Percentiles rank a stretch among this genome's conserved stretches.
Evolutionary conservation across 441 rosid genomes (phyloP).

Genomic region (Gossypium gossypioides): DNA sequence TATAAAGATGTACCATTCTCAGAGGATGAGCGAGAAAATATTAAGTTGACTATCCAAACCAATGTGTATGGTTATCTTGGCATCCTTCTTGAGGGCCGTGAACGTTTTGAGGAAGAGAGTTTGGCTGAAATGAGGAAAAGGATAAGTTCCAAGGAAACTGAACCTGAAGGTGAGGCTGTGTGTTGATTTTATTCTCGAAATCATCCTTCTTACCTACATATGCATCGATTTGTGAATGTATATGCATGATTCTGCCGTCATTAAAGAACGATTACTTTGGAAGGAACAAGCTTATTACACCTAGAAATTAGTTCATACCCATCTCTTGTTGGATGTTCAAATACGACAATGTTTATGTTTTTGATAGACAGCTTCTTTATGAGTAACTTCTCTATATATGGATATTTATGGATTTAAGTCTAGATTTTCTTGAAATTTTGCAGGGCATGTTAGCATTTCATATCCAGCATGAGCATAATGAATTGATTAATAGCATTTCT

Average conservation of each 20-base stretch:
- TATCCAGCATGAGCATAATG: slow-evolving; percentile 3
- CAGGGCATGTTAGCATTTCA: neutral
- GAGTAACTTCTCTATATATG: neutral
- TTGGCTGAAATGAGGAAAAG: slow-evolving; percentile 33
- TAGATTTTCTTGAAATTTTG: neutral
- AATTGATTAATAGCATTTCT: neutral
- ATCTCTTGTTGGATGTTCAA: neutral
- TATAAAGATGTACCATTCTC: slow-evolving; percentile 69
- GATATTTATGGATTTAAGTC: neutral
- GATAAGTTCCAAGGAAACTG: slow-evolving; percentile 25
- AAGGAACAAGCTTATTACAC: slow-evolving; percentile 6
- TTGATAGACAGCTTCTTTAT: neutral
- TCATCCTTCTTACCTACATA: neutral
- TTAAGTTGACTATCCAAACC: slow-evolving; percentile 73
- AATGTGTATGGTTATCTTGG: slow-evolving; percentile 82
- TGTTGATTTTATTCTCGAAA: slow-evolving; percentile 2
- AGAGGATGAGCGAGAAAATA: slow-evolving; percentile 68
- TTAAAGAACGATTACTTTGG: neutral
- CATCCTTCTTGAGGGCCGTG: slow-evolving; percentile 80
- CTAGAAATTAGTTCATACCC: neutral
- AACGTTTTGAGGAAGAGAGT: slow-evolving; percentile 74
- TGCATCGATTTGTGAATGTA: neutral
- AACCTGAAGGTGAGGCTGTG: slow-evolving; percentile 31
- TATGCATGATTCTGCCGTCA: neutral
- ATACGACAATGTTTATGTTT: neutral